Base-by-base conservation (phyloP, 441 rosid genomes). In the Erodium texanum region DNA sequence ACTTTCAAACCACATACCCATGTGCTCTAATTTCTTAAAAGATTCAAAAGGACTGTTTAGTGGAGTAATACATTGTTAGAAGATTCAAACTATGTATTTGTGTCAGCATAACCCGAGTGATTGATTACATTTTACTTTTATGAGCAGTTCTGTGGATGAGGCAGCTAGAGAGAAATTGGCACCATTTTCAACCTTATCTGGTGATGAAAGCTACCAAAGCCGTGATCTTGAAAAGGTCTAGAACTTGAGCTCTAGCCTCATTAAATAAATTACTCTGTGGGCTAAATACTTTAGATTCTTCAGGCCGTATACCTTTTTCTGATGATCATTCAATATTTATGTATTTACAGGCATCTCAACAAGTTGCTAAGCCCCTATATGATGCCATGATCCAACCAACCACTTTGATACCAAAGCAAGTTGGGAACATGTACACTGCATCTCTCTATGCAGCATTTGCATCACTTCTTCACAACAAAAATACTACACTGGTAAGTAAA, bases 361-460 rank as follows among this genome's bases (percentile, higher is more conserved):
- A 89, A 80, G 82, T 81, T 64, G 85, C 99, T 12, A 94, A 94
- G 87, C 82, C 93, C 50, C 81, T 86, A 10, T 94, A 87, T 32
- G 94, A 88, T 66, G 71, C 82, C 20, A 92, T 87, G 88, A 96
- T 92, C 74, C 94, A 87, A 72, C 94, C 97, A 5, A 79, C 96
- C 52, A 88, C 97, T 67, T 80, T 92, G 84, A 32, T 94, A 64
- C 99, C 99, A 20, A 94, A 94, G 73, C 89, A 89, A 92, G 94
- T 89, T 11, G 99, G 99, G 71, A 94, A 94, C 84, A 94, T 89
- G 98, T 94, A 94, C 78, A 94, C 99, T 0, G 99, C 98, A 73
- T 94, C 99, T 66, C 74, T 94, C 45, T 94, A 92, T 71, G 97
- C 98, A 24, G 99, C 99, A 65, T 89, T 94, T 71, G 96, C 82